Conservation (phyloP, 1,284 basidiomycete genomes). For the Fomitopsis palustris region DNA sequence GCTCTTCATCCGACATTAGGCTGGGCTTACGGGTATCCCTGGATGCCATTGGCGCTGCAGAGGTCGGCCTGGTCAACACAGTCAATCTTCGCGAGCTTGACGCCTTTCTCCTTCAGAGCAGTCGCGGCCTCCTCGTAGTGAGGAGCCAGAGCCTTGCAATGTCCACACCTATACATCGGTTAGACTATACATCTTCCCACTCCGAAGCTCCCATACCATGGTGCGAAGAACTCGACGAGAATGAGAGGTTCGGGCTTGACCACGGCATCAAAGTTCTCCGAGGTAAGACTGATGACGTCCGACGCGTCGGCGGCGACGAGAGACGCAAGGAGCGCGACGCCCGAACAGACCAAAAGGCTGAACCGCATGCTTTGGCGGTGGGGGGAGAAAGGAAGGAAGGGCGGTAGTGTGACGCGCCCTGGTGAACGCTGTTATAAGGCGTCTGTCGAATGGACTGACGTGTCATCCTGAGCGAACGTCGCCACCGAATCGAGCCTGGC, state of each 20-base stretch:
- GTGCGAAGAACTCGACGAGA: constrained; percentile 95
- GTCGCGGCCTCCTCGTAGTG: constrained; percentile 98
- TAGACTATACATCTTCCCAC: constrained; percentile 2
- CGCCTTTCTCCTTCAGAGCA: constrained; percentile 82
- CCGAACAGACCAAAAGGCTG: constrained; percentile 45
- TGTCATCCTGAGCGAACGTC: not conserved
- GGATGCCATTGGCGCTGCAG: constrained; percentile 81
- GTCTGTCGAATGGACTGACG: constrained; percentile 6
- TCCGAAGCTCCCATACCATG: constrained; percentile 53
- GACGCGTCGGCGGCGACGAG: constrained; percentile 58
- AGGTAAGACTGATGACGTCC: constrained; percentile 81
- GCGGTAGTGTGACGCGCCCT: constrained; percentile 3
- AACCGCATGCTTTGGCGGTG: constrained; percentile 55
- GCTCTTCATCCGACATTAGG: not conserved
- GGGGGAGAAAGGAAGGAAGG: constrained; percentile 17
- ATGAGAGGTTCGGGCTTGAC: constrained; percentile 76
- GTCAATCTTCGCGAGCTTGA: constrained; percentile 95
- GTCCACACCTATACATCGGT: constrained; percentile 63
- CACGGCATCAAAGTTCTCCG: constrained; percentile 66
- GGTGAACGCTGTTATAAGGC: constrained; percentile 13
- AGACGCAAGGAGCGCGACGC: constrained; percentile 48
- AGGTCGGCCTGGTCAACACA: constrained; percentile 89
- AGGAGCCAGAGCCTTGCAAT: constrained; percentile 90
- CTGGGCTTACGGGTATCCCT: constrained; percentile 86
- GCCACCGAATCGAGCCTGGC: not conserved